Evolutionary conservation across 2,329 filamentous ascomycete genomes (phyloP), one percentile per base, ranked within the genome.

Genomic region (Ophiostoma sp.): DNA sequence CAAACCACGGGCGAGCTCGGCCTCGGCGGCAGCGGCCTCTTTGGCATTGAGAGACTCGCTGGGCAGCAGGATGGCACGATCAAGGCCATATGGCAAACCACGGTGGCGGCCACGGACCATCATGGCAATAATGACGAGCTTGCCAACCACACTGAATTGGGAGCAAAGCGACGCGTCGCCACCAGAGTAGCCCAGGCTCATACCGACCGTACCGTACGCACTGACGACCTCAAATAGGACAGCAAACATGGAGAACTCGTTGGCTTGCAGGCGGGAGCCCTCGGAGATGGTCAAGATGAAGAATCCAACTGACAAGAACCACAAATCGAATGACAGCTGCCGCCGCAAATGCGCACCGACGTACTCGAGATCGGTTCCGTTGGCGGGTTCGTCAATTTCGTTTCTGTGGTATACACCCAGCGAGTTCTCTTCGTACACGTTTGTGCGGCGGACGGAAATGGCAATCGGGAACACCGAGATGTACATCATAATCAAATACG

Each of bases 401-500:
- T 83, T 79, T n/a, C 83, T 79, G 69, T 84, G 84, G 79, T 92
- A 94, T 39, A 97, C 89, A 5, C 93, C 93, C 0, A 96, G 87
- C 0, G 91, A 93, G 76, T 91, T 93, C 80, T 98, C 95, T 82
- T 98, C 95, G 84, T 98, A 98, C 2, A 98, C 95, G 80, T 98
- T 98, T 74, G 95, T 98, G 76, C 93, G 88, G 71, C 95, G 94
- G 78, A 98, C 92, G 7, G 93, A 96, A 78, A 98, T 98, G 80
- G 96, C 95, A 78, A 98, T 97, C 5, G 95, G 95, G 78, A 97
- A 97, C 74, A 98, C 93, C 73, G 95, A 97, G 75, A 98, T 97
- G 82, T 98, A 98, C 96, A 98, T 98, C 96, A 98, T 98, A 82
- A 98, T 91, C 82, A 98, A 85, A 83, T 98, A 98, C 31, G 94